phyloP scores from a whole-genome alignment of 2,329 filamentous ascomycete species.

The Chrysoporthe austroafricana region DNA sequence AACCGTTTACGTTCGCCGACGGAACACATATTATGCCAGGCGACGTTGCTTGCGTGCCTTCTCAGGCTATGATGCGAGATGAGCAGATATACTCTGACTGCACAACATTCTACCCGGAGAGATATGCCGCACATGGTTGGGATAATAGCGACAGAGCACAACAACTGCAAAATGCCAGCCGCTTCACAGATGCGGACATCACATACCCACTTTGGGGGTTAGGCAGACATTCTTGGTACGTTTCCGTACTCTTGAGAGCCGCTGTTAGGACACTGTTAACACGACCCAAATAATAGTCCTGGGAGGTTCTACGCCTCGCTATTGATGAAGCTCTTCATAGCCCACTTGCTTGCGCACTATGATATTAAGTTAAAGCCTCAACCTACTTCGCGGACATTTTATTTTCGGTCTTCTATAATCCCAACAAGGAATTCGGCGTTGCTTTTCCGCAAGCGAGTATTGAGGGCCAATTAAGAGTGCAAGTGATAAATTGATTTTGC shows the following conservation, averaged over 20 bases:
- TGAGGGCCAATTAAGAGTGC: too few species aligned
- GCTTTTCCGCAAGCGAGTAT: too few species aligned
- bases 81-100: not conserved
- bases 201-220: not conserved
- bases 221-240: not conserved
- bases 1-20: not conserved
- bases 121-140: not conserved
- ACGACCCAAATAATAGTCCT: too few species aligned
- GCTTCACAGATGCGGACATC: not conserved
- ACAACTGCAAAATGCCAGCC: not conserved
- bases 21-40: not conserved
- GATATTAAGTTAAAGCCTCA: too few species aligned
- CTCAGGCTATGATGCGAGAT: not conserved
- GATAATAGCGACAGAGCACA: not conserved
- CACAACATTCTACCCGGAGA: not conserved
- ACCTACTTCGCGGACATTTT: too few species aligned
- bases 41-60: not conserved
- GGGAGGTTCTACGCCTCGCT: too few species aligned
- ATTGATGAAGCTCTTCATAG: too few species aligned
- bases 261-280: too few species aligned
- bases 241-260: too few species aligned
- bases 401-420: too few species aligned
- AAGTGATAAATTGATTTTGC: too few species aligned
- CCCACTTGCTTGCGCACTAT: too few species aligned
- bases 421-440: slow-evolving; percentile 31